Base-by-base conservation (phyloP, 2,329 filamentous ascomycete genomes). In the Aspergillus vadensis region DNA sequence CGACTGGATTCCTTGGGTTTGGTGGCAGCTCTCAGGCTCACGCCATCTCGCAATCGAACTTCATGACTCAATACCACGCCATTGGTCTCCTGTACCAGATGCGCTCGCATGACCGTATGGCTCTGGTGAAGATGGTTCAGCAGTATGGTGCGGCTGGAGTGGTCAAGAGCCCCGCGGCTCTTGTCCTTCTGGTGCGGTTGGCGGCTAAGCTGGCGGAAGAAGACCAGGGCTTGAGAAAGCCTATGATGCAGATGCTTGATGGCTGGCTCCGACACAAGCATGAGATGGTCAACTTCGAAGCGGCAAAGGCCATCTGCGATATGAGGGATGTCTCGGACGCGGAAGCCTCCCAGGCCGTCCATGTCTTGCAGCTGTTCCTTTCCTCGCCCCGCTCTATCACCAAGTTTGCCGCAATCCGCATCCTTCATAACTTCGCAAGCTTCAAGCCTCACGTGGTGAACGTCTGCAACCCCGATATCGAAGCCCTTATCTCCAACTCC, bases 101-200 rank as follows among this genome's bases (percentile, higher is more conserved):
- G 92, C 90, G 95, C 72, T 90, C 90, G 71, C 93, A 97, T 77
- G 95, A 99, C 77, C 88, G 95, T 71, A 99, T 99, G 95, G 93
- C 95, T 21, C 81, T 99, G 70, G 94, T 98, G 63, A 99, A 99
- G 85, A 98, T 99, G 95, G 94, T 99, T n/a, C 95, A 99, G 81
- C 95, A 99, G 77, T 98, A 97, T 75, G 92, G 92, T 55, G 89
- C 89, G 56, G 87, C 92, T 15, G 95, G 95, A 60, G 92, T 92
- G 10, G 89, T 98, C 64, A 98, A 97, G 87, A 97, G 91, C 78
- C 92, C 95, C 19, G 91, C 94, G 62, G 95, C 93, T 36, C 89
- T 93, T 60, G 87, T 99, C 54, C 89, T 99, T 86, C 85, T 99
- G 27, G 95, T 99, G 58, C 87, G 95, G 68, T 81, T 99, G 66